Evolutionary conservation across 2,329 filamentous ascomycete species (phyloP).

Genomic region (Zopfia rhizophila): DNA sequence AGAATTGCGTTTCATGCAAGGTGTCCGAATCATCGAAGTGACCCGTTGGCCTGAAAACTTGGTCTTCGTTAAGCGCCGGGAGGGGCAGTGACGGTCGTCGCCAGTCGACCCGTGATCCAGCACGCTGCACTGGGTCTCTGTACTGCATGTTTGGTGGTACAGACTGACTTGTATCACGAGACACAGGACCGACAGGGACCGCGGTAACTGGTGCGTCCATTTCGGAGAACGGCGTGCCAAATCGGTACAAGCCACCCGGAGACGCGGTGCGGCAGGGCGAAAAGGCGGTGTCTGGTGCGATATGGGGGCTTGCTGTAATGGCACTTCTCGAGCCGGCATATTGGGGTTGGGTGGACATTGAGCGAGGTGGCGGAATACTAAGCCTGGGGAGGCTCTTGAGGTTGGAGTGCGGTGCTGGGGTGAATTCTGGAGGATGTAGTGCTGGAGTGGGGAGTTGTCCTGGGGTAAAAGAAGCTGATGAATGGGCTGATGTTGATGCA

Average conservation of each 20-base stretch:
- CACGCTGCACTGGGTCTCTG: constrained; percentile 61
- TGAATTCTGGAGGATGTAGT: constrained; percentile 51
- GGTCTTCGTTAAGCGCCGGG: constrained; percentile 75
- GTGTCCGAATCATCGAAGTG: constrained; percentile 44
- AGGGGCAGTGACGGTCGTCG: constrained; percentile 76
- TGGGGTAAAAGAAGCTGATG: constrained; percentile 42
- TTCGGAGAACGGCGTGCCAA: constrained; percentile 89
- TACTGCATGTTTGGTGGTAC: constrained; percentile 95
- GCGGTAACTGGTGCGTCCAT: constrained; percentile 87
- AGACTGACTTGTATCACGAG: constrained; percentile 85
- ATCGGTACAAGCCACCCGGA: constrained; percentile 74
- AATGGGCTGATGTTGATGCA: constrained; percentile 46
- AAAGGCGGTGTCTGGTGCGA: constrained; percentile 52
- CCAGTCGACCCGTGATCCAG: constrained; percentile 56
- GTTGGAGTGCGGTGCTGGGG: constrained; percentile 60
- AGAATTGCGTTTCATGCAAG: constrained; percentile 46
- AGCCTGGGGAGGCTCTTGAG: constrained; percentile 67
- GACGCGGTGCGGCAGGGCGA: constrained; percentile 62
- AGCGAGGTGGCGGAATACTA: constrained; percentile 61
- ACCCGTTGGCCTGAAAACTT: constrained; percentile 53
- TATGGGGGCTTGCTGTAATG: constrained; percentile 34
- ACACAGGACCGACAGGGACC: constrained; percentile 75
- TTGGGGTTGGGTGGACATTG: constrained; percentile 45
- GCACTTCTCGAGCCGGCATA: constrained; percentile 36
- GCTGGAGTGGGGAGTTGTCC: constrained; percentile 41